A percentile compares a stretch with the other conserved stretches of the same genome.
These are phyloP conservation scores for Phytophthora fragariae DNA, from an alignment of 352 stramenopile genomes.

Conservation along the genomic window DNA sequence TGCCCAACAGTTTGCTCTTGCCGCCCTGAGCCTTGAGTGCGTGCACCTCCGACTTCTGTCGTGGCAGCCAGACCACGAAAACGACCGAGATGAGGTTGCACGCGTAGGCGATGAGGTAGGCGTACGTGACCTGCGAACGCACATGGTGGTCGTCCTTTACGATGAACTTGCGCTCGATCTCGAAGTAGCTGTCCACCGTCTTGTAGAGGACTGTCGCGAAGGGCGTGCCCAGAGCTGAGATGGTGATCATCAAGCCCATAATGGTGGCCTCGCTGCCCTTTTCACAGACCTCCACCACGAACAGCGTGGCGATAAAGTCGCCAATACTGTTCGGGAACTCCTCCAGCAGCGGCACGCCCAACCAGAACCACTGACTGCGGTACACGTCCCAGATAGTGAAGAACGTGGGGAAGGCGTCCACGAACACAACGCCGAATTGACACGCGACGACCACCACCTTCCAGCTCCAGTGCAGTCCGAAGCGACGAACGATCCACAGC, in stretches of 20 bases:
- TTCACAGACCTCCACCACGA: conserved; percentile 62
- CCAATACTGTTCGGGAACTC: conserved; percentile 56
- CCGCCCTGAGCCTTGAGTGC: conserved; percentile 49
- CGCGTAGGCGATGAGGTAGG: conserved; percentile 66
- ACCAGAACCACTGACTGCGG: conserved; percentile 76
- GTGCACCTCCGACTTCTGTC: conserved; percentile 60
- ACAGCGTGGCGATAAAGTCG: conserved; percentile 55
- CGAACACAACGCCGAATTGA: conserved; percentile 51
- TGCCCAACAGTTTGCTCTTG: conserved; percentile 53
- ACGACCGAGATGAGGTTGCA: conserved; percentile 57
- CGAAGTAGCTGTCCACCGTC: conserved; percentile 58
- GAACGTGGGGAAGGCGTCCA: conserved; percentile 59
- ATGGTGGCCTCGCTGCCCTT: conserved; percentile 59
- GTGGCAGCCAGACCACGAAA: conserved; percentile 56
- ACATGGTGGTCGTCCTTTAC: conserved; percentile 49
- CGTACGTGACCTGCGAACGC: conserved; percentile 57
- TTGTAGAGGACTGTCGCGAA: conserved; percentile 70
- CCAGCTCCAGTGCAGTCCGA: conserved; percentile 69
- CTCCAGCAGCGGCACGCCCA: conserved; percentile 62
- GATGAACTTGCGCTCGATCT: conserved; percentile 59
- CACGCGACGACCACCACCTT: conserved; percentile 47
- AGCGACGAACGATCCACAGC: conserved; percentile 52
- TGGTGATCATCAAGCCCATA: conserved; percentile 55
- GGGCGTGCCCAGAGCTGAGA: conserved; percentile 52
- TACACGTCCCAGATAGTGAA: conserved; percentile 76